Percentiles rank a stretch among this genome's conserved stretches.
phyloP scores from a whole-genome alignment of 495 filamentous ascomycete genomes.

The Trichoderma erinaceum region DNA sequence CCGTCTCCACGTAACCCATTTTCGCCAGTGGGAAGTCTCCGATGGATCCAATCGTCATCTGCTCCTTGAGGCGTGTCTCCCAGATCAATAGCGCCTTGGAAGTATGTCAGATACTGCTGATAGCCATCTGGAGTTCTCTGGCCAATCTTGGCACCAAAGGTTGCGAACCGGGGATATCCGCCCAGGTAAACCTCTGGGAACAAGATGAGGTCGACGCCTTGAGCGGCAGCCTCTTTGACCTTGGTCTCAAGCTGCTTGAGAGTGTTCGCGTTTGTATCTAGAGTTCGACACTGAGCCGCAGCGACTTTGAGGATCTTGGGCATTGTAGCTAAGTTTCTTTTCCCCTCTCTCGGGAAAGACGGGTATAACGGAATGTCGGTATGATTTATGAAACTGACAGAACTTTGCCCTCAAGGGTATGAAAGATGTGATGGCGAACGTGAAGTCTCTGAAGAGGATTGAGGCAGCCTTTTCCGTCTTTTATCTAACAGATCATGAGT shows the following conservation, averaged over 20 bases:
- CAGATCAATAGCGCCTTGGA: conserved; percentile 70
- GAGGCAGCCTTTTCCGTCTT: too few relatives aligned
- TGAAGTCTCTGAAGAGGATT: too few relatives aligned
- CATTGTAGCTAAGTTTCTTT: neutral
- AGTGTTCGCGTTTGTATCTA: conserved; percentile 55
- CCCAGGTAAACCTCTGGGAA: conserved; percentile 93
- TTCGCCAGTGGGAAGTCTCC: conserved; percentile 49
- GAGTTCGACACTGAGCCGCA: conserved; percentile 68
- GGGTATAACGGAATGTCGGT: neutral
- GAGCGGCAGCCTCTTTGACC: conserved; percentile 42
- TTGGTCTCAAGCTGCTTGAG: conserved; percentile 58
- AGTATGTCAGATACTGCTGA: conserved; percentile 81
- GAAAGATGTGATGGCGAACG: too few relatives aligned
- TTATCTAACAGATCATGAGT: too few relatives aligned
- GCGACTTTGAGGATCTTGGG: conserved; percentile 56
- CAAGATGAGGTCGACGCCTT: conserved; percentile 66
- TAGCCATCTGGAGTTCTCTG: conserved; percentile 60
- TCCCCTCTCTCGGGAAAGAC: neutral
- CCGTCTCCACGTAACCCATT: conserved; percentile 67
- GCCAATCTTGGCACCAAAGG: conserved; percentile 72
- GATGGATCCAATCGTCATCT: conserved; percentile 65
- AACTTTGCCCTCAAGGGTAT: too few relatives aligned
- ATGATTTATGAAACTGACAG: neutral
- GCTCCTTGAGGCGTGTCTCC: conserved; percentile 77
- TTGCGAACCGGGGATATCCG: conserved; percentile 81